phyloP scores from a whole-genome alignment of 2,329 filamentous ascomycete genomes.

The Sporothrix phasma region DNA sequence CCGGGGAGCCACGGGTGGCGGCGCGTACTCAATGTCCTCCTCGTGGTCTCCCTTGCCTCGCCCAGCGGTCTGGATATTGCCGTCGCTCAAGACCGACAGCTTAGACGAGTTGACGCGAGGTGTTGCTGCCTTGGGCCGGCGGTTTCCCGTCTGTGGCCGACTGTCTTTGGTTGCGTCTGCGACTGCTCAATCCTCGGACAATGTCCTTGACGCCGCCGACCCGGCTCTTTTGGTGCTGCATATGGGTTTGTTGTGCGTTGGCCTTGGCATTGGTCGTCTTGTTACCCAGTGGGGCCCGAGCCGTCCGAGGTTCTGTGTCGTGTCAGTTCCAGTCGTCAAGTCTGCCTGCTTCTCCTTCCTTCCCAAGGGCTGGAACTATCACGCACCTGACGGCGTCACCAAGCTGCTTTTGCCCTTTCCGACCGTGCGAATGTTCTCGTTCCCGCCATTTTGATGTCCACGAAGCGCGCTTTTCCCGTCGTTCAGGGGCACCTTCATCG shows the following conservation, averaged over 20 bases:
- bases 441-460: constrained; percentile 39
- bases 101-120: constrained; percentile 46
- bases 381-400: constrained; percentile 69
- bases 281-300: constrained; percentile 72
- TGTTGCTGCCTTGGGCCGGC: constrained; percentile 49
- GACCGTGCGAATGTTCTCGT: constrained; percentile 44
- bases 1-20: constrained; percentile 57
- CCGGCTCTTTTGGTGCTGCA: constrained; percentile 8
- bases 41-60: constrained; percentile 36
- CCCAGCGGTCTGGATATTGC: constrained; percentile 26
- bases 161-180: constrained; percentile 7
- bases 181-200: constrained; percentile 51
- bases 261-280: constrained; percentile 92
- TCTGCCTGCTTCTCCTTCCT: background rate
- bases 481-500: constrained; percentile 64
- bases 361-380: background rate
- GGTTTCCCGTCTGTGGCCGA: constrained; percentile 44
- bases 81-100: constrained; percentile 46
- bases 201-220: constrained; percentile 50
- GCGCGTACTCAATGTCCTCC: constrained; percentile 82
- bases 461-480: constrained; percentile 63
- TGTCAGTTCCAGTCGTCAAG: constrained; percentile 8
- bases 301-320: constrained; percentile 46
- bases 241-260: constrained; percentile 34
- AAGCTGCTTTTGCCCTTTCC: constrained; percentile 52